A percentile compares a stretch with the other conserved stretches of the same genome.
Conservation (phyloP, 352 stramenopile genomes). For the Aphanomyces euteiches region DNA sequence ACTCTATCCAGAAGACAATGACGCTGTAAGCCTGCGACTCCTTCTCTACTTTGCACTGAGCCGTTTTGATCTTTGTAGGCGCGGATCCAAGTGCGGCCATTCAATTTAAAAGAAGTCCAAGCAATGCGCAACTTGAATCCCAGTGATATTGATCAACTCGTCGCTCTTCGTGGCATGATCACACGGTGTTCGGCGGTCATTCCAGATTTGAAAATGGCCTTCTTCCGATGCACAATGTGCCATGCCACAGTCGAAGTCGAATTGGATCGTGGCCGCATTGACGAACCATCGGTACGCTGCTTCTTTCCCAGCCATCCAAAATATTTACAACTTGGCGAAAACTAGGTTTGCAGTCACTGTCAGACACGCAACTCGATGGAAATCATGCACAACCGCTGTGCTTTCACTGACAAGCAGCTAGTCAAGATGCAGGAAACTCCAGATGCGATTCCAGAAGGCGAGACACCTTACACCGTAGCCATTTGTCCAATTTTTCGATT, state of each 20-base stretch:
- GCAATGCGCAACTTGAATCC: conserved; percentile 96
- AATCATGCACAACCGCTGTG: conserved; percentile 96
- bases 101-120: conserved; percentile 91
- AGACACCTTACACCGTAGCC: conserved; percentile 93
- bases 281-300: conserved; percentile 79
- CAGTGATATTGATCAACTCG: conserved; percentile 95
- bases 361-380: conserved; percentile 90
- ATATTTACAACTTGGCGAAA: neutral
- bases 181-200: conserved; percentile 95
- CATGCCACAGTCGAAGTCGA: conserved; percentile 86
- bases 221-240: conserved; percentile 96
- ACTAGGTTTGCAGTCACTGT: conserved; percentile 77
- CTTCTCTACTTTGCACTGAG: no score
- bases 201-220: conserved; percentile 97
- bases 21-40: conserved; percentile 32
- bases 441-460: conserved; percentile 96
- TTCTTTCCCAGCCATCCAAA: neutral
- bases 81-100: conserved; percentile 94
- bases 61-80: conserved; percentile 18
- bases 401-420: conserved; percentile 99
- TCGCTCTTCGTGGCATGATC: conserved; percentile 98
- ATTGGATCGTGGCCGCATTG: conserved; percentile 94
- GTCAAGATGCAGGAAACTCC: conserved; percentile 98
- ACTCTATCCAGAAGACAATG: conserved; percentile 53
- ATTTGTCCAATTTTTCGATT: neutral